Percentiles rank a stretch among this genome's conserved stretches.
Conservation (phyloP, 2,329 filamentous ascomycete genomes). For the Colletotrichum sp. region DNA sequence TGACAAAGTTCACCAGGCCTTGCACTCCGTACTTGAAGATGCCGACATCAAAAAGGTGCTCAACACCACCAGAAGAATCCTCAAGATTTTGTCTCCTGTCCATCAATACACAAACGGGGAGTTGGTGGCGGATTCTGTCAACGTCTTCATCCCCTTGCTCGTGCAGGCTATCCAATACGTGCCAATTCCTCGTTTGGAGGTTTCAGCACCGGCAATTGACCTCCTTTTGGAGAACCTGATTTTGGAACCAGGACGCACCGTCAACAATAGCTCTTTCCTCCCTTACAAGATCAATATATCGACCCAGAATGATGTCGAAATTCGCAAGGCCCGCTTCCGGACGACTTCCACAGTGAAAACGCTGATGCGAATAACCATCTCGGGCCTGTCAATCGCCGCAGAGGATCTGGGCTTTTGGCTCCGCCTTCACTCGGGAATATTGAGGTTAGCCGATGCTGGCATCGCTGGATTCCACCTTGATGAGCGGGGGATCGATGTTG, state of each 20-base stretch:
- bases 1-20: conserved; percentile 68
- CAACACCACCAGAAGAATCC: conserved; percentile 69
- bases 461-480: conserved; percentile 87
- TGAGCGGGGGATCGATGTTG: conserved; percentile 84
- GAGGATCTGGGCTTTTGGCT: conserved; percentile 92
- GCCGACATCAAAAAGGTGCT: conserved; percentile 72
- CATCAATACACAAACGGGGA: conserved; percentile 70
- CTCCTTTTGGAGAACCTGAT: conserved; percentile 90
- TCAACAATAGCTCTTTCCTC: conserved; percentile 87
- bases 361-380: conserved; percentile 76
- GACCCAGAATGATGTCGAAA: conserved; percentile 84
- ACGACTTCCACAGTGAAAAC: conserved; percentile 72
- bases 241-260: conserved; percentile 82
- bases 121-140: conserved; percentile 75
- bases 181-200: conserved; percentile 88
- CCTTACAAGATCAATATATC: conserved; percentile 82
- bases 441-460: conserved; percentile 80
- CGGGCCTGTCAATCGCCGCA: conserved; percentile 82
- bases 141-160: conserved; percentile 80
- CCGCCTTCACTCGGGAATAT: conserved; percentile 74
- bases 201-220: conserved; percentile 82
- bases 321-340: conserved; percentile 76
- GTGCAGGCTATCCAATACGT: conserved; percentile 83
- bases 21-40: conserved; percentile 73
- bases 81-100: conserved; percentile 70